Percentiles rank a stretch among this genome's conserved stretches.
phyloP scores from a whole-genome alignment of 2,329 filamentous ascomycete genomes.

The Paradendryphiella salina region DNA sequence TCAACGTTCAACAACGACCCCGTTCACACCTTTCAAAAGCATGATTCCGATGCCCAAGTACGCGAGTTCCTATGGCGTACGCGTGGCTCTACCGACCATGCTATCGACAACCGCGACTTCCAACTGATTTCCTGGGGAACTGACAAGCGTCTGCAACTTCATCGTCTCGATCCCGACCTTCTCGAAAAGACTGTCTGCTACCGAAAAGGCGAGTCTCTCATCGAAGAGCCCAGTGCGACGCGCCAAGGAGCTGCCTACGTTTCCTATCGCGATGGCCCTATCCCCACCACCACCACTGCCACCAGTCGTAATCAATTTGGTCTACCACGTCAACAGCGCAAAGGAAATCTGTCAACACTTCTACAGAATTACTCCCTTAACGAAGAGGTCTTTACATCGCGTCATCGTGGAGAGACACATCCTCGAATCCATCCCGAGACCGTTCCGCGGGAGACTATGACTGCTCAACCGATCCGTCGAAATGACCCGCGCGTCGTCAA shows the following conservation, averaged over 20 bases:
- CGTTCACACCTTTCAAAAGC: slow-evolving; percentile 56
- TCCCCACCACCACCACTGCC: slow-evolving; percentile 21
- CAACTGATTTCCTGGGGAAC: slow-evolving; percentile 92
- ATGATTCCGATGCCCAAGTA: slow-evolving; percentile 62
- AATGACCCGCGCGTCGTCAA: slow-evolving; percentile 57
- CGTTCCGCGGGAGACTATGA: slow-evolving; percentile 49
- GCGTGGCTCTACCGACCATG: slow-evolving; percentile 66
- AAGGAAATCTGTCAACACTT: slow-evolving; percentile 34
- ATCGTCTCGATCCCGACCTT: slow-evolving; percentile 68
- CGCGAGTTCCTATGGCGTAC: slow-evolving; percentile 92
- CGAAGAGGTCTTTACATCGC: slow-evolving; percentile 16
- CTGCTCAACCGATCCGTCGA: slow-evolving; percentile 55
- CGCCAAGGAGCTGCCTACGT: slow-evolving; percentile 84
- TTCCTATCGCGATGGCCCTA: slow-evolving; percentile 69
- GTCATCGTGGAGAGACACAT: slow-evolving; percentile 12
- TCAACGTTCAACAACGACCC: slow-evolving; percentile 37
- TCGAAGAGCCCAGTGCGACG: slow-evolving; percentile 70
- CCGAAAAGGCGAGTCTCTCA: slow-evolving; percentile 67
- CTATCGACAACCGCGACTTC: slow-evolving; percentile 83
- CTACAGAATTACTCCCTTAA: slow-evolving; percentile 29
- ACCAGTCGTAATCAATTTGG: slow-evolving; percentile 24
- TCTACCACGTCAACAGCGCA: slow-evolving; percentile 24
- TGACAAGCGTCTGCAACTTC: slow-evolving; percentile 78
- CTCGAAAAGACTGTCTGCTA: slow-evolving; percentile 71
- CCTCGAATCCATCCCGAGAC: slow-evolving; percentile 9